Conservation (phyloP, 2,329 filamentous ascomycete genomes). For the Escovopsis sp. region DNA sequence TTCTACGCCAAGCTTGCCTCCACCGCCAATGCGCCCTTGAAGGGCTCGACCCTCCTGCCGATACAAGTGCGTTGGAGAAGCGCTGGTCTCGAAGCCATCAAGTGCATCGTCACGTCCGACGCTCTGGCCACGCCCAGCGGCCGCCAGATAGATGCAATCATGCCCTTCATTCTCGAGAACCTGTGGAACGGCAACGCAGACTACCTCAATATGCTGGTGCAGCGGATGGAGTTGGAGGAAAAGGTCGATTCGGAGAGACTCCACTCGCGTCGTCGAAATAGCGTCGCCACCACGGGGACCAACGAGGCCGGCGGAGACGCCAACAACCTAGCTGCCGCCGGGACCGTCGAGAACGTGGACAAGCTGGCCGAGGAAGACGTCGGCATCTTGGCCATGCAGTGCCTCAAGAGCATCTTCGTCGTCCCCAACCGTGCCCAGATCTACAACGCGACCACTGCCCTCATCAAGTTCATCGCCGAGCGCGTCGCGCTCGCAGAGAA, state of each 20-base stretch:
- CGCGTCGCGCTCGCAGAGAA: conserved; percentile 36
- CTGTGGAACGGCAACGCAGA: conserved; percentile 61
- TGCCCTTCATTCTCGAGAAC: conserved; percentile 79
- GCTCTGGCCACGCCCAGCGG: conserved; percentile 60
- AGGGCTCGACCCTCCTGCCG: conserved; percentile 49
- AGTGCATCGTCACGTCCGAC: conserved; percentile 66
- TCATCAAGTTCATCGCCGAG: conserved; percentile 60
- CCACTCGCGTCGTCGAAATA: conserved; percentile 50
- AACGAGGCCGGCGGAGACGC: conserved; percentile 46
- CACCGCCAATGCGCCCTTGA: conserved; percentile 37
- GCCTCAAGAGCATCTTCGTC: conserved; percentile 73
- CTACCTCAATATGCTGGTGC: conserved; percentile 52
- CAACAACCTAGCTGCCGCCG: conserved; percentile 59
- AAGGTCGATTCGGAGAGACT: conserved; percentile 51
- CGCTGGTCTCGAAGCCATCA: conserved; percentile 62
- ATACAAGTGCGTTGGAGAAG: conserved; percentile 66
- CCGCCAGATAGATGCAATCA: conserved; percentile 60
- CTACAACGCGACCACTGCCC: conserved; percentile 55
- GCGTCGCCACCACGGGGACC: conserved; percentile 61
- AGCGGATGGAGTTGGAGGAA: conserved; percentile 53
- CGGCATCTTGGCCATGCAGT: conserved; percentile 69
- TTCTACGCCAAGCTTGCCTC: conserved; percentile 71
- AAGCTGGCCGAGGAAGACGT: conserved; percentile 81
- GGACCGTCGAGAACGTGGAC: conserved; percentile 75
- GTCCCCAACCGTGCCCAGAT: conserved; percentile 73